phyloP scores from a whole-genome alignment of 768 basidiomycete species.

The Leccinum ochraceum region DNA sequence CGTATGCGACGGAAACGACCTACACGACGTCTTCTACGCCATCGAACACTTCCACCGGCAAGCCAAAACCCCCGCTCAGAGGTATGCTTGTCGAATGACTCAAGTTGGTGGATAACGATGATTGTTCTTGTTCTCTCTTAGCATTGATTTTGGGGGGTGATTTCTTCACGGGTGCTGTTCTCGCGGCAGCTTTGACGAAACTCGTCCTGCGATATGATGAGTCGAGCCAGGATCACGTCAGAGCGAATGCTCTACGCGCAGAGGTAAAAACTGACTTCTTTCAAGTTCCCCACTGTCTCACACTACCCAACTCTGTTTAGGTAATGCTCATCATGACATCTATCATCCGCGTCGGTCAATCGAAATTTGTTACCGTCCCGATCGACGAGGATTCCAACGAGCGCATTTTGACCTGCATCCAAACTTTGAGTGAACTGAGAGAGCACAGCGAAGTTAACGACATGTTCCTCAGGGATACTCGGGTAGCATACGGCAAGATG shows the following conservation, averaged over 20 bases:
- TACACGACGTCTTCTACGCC: conserved; percentile 59
- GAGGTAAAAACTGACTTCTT: conserved; percentile 51
- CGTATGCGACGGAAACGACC: conserved; percentile 96
- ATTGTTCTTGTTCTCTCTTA: conserved; percentile 22
- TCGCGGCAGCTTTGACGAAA: conserved; percentile 90
- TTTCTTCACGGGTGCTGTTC: conserved; percentile 92
- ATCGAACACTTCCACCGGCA: conserved; percentile 76
- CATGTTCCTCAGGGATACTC: conserved; percentile 84
- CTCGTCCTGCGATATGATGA: conserved; percentile 76
- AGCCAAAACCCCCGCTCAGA: conserved; percentile 90
- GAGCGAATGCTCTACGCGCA: conserved; percentile 75
- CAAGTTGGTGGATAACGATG: not conserved
- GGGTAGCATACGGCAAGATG: conserved; percentile 93
- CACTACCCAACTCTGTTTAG: conserved; percentile 36
- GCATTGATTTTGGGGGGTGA: conserved; percentile 92
- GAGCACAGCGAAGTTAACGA: conserved; percentile 57
- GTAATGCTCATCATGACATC: conserved; percentile 99
- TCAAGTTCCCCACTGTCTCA: not conserved
- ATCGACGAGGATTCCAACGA: conserved; percentile 99
- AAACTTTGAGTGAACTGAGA: conserved; percentile 83
- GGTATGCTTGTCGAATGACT: conserved; percentile 41
- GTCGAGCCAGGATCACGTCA: conserved; percentile 49
- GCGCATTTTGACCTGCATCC: conserved; percentile 94
- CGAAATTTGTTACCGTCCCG: conserved; percentile 89
- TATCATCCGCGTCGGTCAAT: conserved; percentile 94